Evolutionary conservation across 192 early-diverging fungal species (phyloP).

Genomic region (Geranomyces variabilis): DNA sequence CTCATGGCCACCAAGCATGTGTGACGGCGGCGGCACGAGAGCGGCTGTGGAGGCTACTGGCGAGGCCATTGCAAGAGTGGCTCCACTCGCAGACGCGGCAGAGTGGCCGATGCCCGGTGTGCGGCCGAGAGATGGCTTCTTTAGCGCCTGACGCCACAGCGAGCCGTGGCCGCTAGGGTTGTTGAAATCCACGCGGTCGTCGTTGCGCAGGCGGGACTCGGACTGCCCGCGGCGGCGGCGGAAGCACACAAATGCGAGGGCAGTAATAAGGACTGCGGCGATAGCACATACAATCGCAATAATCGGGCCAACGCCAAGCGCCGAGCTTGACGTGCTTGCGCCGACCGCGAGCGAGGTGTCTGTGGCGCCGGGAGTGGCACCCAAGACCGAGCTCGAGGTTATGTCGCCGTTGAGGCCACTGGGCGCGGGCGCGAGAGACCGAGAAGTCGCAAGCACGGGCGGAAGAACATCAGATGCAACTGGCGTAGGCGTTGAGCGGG

Average conservation of each 20-base stretch:
- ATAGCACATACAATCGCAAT: not conserved
- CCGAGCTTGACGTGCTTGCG: not conserved
- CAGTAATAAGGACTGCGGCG: not conserved
- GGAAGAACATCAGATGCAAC: not conserved
- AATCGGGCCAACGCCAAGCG: not conserved
- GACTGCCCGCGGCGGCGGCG: not conserved
- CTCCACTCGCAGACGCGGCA: no score
- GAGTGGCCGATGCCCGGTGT: not conserved
- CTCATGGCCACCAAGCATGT: no score
- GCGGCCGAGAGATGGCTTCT: not conserved
- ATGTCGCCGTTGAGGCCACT: no score
- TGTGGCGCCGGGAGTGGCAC: not conserved
- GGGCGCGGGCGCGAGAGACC: not conserved
- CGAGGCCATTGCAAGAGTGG: no score
- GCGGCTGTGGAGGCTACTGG: no score
- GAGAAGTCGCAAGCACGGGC: not conserved
- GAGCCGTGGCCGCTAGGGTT: not conserved
- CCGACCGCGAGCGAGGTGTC: not conserved
- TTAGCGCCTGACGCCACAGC: not conserved
- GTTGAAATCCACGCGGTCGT: slow-evolving; percentile 9
- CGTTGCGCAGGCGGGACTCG: not conserved
- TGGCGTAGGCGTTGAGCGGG: not conserved
- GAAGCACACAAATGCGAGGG: not conserved
- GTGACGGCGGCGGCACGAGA: no score
- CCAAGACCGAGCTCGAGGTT: not conserved